Percentiles rank a stretch among this genome's conserved stretches.
phyloP scores from a whole-genome alignment of 2,329 filamentous ascomycete species.

The Sporothrix brunneoviolacea region DNA sequence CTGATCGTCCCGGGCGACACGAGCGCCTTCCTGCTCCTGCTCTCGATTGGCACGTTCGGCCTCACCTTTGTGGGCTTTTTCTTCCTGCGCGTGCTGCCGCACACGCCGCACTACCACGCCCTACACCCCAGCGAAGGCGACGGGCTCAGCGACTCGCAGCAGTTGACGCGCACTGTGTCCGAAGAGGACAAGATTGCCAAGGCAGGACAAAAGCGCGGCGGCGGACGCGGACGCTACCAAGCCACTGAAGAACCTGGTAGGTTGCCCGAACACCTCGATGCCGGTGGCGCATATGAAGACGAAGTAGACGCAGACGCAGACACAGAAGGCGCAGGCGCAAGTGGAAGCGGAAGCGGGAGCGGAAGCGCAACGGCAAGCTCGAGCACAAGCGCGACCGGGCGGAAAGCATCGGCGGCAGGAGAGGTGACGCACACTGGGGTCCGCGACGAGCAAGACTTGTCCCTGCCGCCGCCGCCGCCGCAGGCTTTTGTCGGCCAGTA shows the following conservation, averaged over 20 bases:
- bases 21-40: conserved; percentile 69
- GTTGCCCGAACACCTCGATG: conserved; percentile 33
- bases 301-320: background rate
- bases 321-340: background rate
- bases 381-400: too few species aligned
- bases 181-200: conserved; percentile 33
- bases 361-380: too few species aligned
- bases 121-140: conserved; percentile 32
- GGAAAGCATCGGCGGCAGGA: too few species aligned
- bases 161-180: conserved; percentile 35
- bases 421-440: too few species aligned
- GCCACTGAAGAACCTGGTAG: conserved; percentile 57
- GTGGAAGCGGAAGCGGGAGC: too few species aligned
- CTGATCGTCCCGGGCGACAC: conserved; percentile 78
- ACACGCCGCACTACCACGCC: conserved; percentile 47
- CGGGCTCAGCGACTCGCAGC: conserved; percentile 31
- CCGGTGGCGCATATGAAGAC: conserved; percentile 3
- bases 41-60: conserved; percentile 71
- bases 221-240: conserved; percentile 25
- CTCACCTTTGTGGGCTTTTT: conserved; percentile 74
- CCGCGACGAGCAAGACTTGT: background rate
- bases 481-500: background rate
- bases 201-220: background rate
- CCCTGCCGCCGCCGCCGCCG: background rate
- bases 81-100: conserved; percentile 71